phyloP scores from a whole-genome alignment of 306 rosid species.

The Datisca glomerata region DNA sequence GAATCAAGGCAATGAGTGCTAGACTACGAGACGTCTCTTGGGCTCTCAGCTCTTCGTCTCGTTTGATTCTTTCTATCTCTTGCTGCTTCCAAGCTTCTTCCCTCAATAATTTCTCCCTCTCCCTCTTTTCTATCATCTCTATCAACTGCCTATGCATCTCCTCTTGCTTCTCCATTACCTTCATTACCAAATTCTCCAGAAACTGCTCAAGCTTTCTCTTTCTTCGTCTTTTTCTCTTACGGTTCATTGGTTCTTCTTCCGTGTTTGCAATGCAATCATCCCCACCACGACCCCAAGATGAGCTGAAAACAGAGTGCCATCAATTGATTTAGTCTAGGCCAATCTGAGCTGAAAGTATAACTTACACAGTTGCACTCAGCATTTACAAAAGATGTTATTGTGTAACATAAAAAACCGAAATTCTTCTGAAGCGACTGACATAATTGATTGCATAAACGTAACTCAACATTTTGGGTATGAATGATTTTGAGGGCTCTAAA shows the following conservation, averaged over 20 bases:
- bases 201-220: conserved; percentile 36
- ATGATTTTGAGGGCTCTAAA: not conserved
- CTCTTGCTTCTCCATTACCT: conserved; percentile 76
- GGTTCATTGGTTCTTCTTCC: conserved; percentile 11
- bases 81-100: conserved; percentile 76
- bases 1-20: conserved; percentile 48
- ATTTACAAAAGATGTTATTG: no score
- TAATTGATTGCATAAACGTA: not conserved
- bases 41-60: conserved; percentile 51
- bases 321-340: not conserved
- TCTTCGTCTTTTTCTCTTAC: conserved; percentile 37
- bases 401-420: no score
- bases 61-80: conserved; percentile 49
- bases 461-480: not conserved
- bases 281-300: conserved; percentile 28
- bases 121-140: conserved; percentile 55
- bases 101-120: conserved; percentile 51
- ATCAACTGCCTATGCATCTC: conserved; percentile 58
- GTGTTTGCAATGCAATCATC: conserved; percentile 13
- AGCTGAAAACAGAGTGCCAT: conserved; percentile 30
- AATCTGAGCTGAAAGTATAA: no score
- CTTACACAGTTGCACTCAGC: not conserved
- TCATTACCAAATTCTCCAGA: conserved; percentile 36
- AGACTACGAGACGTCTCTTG: conserved; percentile 56
- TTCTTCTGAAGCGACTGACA: not conserved